Evolutionary conservation across 306 rosid species (phyloP), one percentile per base, ranked within the genome.

Genomic region (Quillaja saponaria): DNA sequence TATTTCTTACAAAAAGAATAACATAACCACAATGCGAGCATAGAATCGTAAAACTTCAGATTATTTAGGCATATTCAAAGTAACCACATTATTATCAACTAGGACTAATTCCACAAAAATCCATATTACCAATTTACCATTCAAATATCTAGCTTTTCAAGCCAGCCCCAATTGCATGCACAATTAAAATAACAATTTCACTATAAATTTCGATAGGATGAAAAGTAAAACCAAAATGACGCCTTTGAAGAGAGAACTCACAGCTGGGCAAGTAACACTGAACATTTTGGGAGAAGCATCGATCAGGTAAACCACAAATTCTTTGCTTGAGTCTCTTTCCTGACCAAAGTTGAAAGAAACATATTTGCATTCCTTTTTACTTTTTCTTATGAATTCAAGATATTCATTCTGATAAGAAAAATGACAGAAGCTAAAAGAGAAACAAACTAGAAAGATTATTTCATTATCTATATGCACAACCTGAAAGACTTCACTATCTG

Each of bases 211-310:
- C 7, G 10, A 10, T 37, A 5, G 6, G 40, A 37, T 37, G 40
- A 6, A 37, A 37, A 37, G 7, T 37, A 6, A 5, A 37, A 10
- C 40, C 10, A 37, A 10, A 37, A 37, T 5, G 10, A 37, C 10
- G 40, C 40, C 10, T 37, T 15, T 35, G 63, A 48, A 41, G 58
- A 50, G 62, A 64, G 61, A 61, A 79, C 82, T 55, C 62, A 85
- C 96, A 63, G 72, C 28, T n/a, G 72, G 80, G 55, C 77, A 83
- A 45, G 78, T 47, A 1, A 84, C 42, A 57, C 3, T 67, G 87
- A 86, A 79, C 98, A 92, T 92, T 71, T 79, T 88, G 20, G 96
- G 95, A 10, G 98, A 88, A 60, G 98, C 96, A 72, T 92, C 98
- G 49, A 92, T 87, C 67, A 92, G 58, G 66, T 73, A 88, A 60